phyloP scores from a whole-genome alignment of 441 rosid species.

The Euphorbia corollata region DNA sequence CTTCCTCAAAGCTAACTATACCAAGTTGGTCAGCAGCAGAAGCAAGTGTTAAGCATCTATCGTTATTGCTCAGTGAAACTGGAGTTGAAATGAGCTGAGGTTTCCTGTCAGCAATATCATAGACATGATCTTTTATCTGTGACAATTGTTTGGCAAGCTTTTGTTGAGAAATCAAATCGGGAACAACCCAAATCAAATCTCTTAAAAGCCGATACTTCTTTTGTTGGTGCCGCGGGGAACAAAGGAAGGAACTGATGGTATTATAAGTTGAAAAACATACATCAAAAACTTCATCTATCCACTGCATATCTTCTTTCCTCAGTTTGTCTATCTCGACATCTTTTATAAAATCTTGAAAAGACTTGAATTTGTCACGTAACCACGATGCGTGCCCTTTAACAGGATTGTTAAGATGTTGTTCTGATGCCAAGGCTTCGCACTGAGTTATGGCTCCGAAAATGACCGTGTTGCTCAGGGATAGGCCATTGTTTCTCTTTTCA shows the following conservation, averaged over 20 bases:
- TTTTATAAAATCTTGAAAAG: background rate
- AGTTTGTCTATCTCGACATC: background rate
- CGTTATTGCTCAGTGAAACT: background rate
- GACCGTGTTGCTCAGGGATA: background rate
- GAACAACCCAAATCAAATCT: background rate
- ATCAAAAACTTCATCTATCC: conserved; percentile 7
- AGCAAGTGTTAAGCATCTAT: background rate
- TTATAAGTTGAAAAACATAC: background rate
- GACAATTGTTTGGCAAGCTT: conserved; percentile 1
- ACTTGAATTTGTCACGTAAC: conserved; percentile 7
- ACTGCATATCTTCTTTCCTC: background rate
- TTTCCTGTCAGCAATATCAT: background rate
- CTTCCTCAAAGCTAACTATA: background rate
- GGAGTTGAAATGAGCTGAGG: background rate
- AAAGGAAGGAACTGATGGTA: conserved; percentile 1
- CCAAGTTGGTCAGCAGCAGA: background rate
- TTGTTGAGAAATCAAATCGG: background rate
- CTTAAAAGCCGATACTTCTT: background rate
- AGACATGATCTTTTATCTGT: background rate
- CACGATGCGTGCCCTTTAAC: background rate
- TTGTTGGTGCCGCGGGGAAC: background rate
- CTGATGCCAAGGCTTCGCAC: background rate
- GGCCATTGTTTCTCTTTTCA: background rate
- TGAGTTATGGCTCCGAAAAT: background rate
- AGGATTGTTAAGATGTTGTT: background rate